Conservation (phyloP, 1,139 yeast species). For the Saccharomycopsis crataegensis region DNA sequence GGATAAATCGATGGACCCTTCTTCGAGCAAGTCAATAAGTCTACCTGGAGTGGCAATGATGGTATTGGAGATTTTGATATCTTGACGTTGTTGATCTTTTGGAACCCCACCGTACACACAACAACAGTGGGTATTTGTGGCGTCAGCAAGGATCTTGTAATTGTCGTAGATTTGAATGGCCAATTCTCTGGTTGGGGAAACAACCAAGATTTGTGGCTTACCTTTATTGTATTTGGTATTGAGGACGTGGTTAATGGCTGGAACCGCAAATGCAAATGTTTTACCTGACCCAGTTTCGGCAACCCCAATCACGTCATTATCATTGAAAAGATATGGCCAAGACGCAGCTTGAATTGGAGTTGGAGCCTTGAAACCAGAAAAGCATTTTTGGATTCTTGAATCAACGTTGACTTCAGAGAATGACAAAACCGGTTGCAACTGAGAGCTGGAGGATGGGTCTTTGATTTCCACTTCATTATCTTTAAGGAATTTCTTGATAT, state of each 20-base stretch:
- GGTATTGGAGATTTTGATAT: constrained; percentile 55
- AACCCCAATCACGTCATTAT: constrained; percentile 89
- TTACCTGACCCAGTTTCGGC: constrained; percentile 99
- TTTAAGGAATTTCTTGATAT: constrained; percentile 53
- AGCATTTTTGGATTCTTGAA: constrained; percentile 45
- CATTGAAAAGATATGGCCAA: constrained; percentile 84
- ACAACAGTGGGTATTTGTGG: constrained; percentile 59
- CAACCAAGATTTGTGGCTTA: constrained; percentile 65
- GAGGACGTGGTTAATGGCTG: constrained; percentile 72
- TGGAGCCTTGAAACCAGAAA: constrained; percentile 74
- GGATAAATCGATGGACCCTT: constrained; percentile 70
- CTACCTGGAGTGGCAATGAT: constrained; percentile 98
- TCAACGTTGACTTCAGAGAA: constrained; percentile 59
- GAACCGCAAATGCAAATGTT: constrained; percentile 96
- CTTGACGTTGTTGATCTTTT: constrained; percentile 79
- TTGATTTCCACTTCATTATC: constrained; percentile 77
- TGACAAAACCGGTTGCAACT: constrained; percentile 61
- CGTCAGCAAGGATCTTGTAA: constrained; percentile 56
- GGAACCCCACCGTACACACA: constrained; percentile 98
- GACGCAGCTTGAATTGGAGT: constrained; percentile 96
- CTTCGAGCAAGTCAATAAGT: constrained; percentile 81
- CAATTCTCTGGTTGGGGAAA: constrained; percentile 95
- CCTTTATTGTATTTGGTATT: constrained; percentile 25
- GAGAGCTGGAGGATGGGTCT: constrained; percentile 42
- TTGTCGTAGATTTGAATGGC: constrained; percentile 92